These are phyloP conservation scores for Fusarium sp. DNA, from an alignment of 2,329 filamentous ascomycete species.

Conservation along the genomic window DNA sequence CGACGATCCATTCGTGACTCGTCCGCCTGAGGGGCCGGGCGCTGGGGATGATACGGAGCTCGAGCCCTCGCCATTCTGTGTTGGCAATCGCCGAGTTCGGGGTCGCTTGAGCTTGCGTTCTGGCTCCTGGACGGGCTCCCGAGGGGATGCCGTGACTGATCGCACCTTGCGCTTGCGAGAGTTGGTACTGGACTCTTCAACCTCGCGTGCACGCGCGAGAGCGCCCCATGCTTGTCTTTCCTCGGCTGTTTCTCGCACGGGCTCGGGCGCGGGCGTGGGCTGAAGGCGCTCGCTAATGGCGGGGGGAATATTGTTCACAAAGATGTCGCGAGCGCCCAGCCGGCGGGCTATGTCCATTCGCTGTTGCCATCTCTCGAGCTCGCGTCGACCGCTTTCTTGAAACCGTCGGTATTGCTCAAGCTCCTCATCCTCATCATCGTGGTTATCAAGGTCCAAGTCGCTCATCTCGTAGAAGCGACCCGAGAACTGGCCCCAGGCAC, in stretches of 20 bases:
- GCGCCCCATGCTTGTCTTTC: conserved; percentile 89
- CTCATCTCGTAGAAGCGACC: conserved; percentile 67
- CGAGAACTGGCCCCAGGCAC: conserved; percentile 75
- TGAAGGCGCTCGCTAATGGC: conserved; percentile 69
- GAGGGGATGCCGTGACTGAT: conserved; percentile 75
- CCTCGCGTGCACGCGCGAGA: conserved; percentile 82
- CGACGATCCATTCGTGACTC: conserved; percentile 37
- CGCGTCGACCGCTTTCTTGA: conserved; percentile 64
- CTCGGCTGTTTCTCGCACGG: conserved; percentile 72
- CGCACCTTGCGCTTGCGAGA: conserved; percentile 76
- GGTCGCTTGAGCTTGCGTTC: conserved; percentile 88
- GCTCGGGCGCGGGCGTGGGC: conserved; percentile 63
- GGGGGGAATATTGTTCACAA: conserved; percentile 66
- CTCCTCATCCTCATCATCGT: conserved; percentile 73
- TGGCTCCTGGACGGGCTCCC: conserved; percentile 71
- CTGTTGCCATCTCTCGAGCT: conserved; percentile 78
- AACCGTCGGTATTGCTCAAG: conserved; percentile 62
- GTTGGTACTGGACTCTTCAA: conserved; percentile 61
- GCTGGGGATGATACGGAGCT: conserved; percentile 51
- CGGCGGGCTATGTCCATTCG: conserved; percentile 82
- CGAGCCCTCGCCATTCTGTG: conserved; percentile 57
- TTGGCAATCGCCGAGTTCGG: conserved; percentile 72
- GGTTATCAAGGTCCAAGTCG: conserved; percentile 53
- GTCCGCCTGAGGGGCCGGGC: conserved; percentile 42
- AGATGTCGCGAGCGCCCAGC: conserved; percentile 76